Percentiles rank a stretch among this genome's conserved stretches.
Conservation (phyloP, 257 asterid genomes). For the Fraxinus americana region DNA sequence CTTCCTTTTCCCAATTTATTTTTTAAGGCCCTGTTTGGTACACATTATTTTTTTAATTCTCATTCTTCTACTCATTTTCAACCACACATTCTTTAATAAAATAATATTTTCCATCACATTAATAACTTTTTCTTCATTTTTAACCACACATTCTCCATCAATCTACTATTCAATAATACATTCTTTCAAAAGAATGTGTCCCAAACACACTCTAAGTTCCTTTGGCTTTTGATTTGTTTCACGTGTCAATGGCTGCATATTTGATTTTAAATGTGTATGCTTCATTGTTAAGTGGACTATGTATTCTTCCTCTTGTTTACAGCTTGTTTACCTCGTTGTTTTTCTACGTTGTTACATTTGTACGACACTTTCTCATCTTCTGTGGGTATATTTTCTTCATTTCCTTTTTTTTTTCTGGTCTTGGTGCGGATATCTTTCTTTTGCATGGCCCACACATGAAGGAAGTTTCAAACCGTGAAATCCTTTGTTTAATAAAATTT, state of each 20-base stretch:
- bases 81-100: no score
- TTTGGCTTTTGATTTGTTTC: neutral
- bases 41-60: no score
- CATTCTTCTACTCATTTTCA: no score
- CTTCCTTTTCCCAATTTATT: conserved; percentile 18
- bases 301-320: neutral
- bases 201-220: no score
- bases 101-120: no score
- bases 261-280: neutral
- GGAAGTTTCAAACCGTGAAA: neutral
- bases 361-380: neutral
- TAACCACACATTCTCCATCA: no score
- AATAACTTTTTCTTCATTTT: no score
- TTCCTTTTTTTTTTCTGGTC: conserved; percentile 2
- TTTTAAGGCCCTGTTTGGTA: no score
- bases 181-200: no score
- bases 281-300: conserved; percentile 1
- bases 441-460: conserved; percentile 1
- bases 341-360: neutral
- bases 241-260: neutral
- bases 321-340: neutral
- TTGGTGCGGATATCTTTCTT: neutral
- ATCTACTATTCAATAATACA: no score
- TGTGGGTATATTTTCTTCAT: neutral
- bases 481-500: conserved; percentile 7